Base-by-base conservation (phyloP, 164 flowering plant genomes). In the Vitis rotundifolia region DNA sequence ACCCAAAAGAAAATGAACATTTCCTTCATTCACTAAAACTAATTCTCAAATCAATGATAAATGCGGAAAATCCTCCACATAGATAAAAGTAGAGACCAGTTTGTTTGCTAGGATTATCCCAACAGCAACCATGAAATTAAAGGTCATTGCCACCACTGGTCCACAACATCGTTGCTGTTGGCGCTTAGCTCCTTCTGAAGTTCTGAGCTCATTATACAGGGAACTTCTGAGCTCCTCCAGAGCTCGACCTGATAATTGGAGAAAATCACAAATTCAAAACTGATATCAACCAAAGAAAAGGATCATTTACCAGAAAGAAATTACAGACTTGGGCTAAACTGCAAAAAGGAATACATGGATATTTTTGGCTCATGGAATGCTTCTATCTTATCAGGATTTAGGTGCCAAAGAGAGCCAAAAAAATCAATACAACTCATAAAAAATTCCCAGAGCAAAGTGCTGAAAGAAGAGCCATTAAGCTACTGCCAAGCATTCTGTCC, bases 101-200 rank as follows among this genome's bases (percentile, higher is more conserved):
- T 93, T 92, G 87, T 92, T 93, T 19, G 86, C 84, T 68, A 91
- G 66, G 29, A 93, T 91, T 31, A 93, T 89, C 13, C 90, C 88
- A 47, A 93, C 84, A 14, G 94, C 79, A 69, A 89, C 86, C 58
- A 85, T 51, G 76, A 92, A 91, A 73, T 92, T 92, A 83, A 92
- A 91, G 64, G 90, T 57, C 83, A 92, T 69, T 16, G 98, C 94
- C 47, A 86, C 87, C 47, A 74, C 51, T 0, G 97, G 98, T 10
- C 98, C 97, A 61, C 96, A 91, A 15, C 79, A 67, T 47, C 91
- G 73, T 63, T 88, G 93, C 63, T 92, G 98, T 68, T 88, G 91
- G 9, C 93, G 88, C 79, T 86, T 92, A 15, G 98, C 96, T 16
- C 92, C 94, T 72, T 92, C 94, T 9, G 94, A 85, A 29, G 94